These are phyloP conservation scores for Malus sieversii DNA, from an alignment of 306 rosid species.

Conservation along the genomic window DNA sequence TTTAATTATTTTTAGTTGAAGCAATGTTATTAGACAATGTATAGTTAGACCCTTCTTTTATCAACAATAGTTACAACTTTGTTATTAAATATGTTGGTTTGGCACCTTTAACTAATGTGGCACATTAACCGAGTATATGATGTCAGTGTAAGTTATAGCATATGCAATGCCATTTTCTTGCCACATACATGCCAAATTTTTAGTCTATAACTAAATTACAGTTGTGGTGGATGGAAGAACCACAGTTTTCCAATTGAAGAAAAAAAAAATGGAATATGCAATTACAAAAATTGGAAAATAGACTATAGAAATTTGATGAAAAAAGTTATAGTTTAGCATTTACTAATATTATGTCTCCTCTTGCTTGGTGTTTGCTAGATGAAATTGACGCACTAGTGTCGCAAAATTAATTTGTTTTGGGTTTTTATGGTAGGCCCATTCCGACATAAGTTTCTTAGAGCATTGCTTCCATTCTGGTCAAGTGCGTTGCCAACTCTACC, in stretches of 20 bases:
- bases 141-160: neutral
- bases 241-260: neutral
- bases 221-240: neutral
- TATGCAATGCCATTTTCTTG: neutral
- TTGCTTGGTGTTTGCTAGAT: neutral
- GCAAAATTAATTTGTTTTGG: constrained; percentile 1
- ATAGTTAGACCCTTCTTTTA: neutral
- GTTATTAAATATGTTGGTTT: neutral
- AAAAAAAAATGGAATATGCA: neutral
- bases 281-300: neutral
- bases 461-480: constrained; percentile 96
- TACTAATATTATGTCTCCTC: neutral
- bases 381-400: constrained; percentile 1
- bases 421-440: constrained; percentile 61
- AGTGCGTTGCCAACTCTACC: constrained; percentile 88
- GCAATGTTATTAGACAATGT: neutral
- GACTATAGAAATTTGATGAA: neutral
- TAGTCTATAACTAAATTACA: neutral
- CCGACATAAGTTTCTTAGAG: constrained; percentile 81
- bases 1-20: neutral
- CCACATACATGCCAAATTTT: neutral
- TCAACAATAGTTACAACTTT: neutral
- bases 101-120: neutral
- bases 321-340: neutral
- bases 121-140: neutral